A percentile compares a stretch with the other conserved stretches of the same genome.
Conservation (phyloP, 2,329 filamentous ascomycete species). For the Diplodia intermedia region DNA sequence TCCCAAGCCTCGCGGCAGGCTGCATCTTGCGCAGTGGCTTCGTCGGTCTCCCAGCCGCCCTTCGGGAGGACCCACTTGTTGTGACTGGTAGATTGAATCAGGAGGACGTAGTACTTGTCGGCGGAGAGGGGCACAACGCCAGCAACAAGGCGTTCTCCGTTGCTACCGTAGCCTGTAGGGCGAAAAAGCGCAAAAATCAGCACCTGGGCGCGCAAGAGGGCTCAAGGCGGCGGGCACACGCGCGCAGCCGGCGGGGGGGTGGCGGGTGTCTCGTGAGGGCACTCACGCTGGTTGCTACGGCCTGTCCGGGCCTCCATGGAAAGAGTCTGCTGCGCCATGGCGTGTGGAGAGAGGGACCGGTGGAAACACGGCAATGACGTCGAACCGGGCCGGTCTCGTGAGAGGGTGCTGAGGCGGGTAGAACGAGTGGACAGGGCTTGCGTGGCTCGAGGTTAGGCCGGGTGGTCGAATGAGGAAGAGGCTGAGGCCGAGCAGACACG, state of each 20-base stretch:
- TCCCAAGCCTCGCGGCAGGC: slow-evolving; percentile 93
- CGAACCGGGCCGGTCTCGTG: slow-evolving; percentile 24
- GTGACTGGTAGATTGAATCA: slow-evolving; percentile 90
- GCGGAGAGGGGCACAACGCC: slow-evolving; percentile 88
- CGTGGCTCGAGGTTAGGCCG: slow-evolving; percentile 32
- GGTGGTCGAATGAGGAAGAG: slow-evolving; percentile 31
- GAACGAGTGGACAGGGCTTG: slow-evolving; percentile 36
- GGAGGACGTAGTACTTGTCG: slow-evolving; percentile 85
- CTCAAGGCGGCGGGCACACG: slow-evolving; percentile 33
- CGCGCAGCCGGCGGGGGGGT: slow-evolving; percentile 33
- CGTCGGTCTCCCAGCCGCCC: slow-evolving; percentile 96
- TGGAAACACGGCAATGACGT: slow-evolving; percentile 18
- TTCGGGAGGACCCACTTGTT: slow-evolving; percentile 97
- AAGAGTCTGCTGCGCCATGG: slow-evolving; percentile 56
- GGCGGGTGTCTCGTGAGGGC: slow-evolving; percentile 37
- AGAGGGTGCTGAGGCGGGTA: slow-evolving; percentile 28
- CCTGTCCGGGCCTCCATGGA: slow-evolving; percentile 73
- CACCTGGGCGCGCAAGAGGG: slow-evolving; percentile 8
- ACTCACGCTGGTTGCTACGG: slow-evolving; percentile 82
- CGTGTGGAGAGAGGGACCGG: slow-evolving; percentile 9
- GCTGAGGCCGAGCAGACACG: slow-evolving; percentile 33
- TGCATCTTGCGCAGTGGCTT: slow-evolving; percentile 84
- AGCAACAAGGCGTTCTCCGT: slow-evolving; percentile 93
- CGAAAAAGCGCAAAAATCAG: slow-evolving; percentile 33
- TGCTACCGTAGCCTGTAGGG: slow-evolving; percentile 80